Conservation (phyloP, 106 monocot genomes). For the Posidonia australis region DNA sequence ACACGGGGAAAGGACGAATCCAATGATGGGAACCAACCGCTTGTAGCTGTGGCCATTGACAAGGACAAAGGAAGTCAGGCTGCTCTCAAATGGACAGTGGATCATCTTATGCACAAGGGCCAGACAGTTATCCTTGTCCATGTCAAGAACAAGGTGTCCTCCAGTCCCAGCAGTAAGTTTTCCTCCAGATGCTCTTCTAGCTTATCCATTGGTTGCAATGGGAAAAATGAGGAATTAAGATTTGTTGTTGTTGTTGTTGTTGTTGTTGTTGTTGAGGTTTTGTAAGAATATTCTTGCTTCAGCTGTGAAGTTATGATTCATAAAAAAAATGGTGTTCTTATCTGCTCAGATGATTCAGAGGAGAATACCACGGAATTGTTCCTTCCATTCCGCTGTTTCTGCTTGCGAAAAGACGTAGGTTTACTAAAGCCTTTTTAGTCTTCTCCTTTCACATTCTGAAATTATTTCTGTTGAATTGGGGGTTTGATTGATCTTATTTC, state of each 20-base stretch:
- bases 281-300: neutral
- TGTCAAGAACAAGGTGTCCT: constrained; percentile 18
- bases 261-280: no score
- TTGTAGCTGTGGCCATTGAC: constrained; percentile 48
- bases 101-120: constrained; percentile 35
- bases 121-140: constrained; percentile 36
- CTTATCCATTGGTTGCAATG: no score
- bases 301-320: no score
- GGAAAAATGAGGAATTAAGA: no score
- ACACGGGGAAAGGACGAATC: neutral
- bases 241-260: no score
- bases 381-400: constrained; percentile 22
- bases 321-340: no score
- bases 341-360: neutral
- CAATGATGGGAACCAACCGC: neutral
- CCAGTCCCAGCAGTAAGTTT: neutral
- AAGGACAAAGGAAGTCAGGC: constrained; percentile 52
- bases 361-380: constrained; percentile 12
- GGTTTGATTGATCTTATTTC: neutral
- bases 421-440: neutral
- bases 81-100: constrained; percentile 53
- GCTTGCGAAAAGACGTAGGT: constrained; percentile 17
- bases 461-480: neutral
- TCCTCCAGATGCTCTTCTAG: neutral
- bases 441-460: no score